These are phyloP conservation scores for Chrysoporthe cubensis DNA, from an alignment of 2,329 filamentous ascomycete genomes.

Conservation along the genomic window DNA sequence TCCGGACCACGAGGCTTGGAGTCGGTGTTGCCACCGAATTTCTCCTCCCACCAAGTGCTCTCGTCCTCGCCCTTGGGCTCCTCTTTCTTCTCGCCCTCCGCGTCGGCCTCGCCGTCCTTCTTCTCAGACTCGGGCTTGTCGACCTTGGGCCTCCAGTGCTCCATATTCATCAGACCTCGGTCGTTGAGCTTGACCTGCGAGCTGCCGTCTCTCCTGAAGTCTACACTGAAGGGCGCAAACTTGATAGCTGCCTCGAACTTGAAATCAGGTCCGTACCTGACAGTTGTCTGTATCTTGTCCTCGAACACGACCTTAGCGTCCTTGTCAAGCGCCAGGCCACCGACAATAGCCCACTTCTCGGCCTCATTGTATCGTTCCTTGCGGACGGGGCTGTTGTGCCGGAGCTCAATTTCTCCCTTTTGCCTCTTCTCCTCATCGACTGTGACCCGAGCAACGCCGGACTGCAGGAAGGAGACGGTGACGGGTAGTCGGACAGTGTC, in stretches of 20 bases:
- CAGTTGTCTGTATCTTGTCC: constrained; percentile 68
- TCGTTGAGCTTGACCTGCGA: constrained; percentile 89
- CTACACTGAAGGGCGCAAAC: constrained; percentile 80
- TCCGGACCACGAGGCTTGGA: constrained; percentile 94
- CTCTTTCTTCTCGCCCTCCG: constrained; percentile 41
- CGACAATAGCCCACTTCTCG: constrained; percentile 83
- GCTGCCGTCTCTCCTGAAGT: constrained; percentile 82
- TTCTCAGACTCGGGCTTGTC: constrained; percentile 59
- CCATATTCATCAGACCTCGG: constrained; percentile 86
- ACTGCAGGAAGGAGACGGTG: constrained; percentile 85
- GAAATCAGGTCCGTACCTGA: constrained; percentile 77
- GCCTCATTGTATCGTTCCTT: constrained; percentile 97
- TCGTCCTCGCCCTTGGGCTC: constrained; percentile 66
- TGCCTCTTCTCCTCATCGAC: constrained; percentile 90
- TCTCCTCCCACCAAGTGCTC: constrained; percentile 97
- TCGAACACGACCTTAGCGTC: constrained; percentile 70
- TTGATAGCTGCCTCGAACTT: constrained; percentile 82
- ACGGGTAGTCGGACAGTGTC: constrained; percentile 80
- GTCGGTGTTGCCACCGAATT: constrained; percentile 93
- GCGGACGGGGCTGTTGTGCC: constrained; percentile 79
- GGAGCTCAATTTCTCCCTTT: constrained; percentile 85
- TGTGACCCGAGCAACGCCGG: constrained; percentile 82
- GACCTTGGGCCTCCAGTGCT: constrained; percentile 91
- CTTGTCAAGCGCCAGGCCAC: constrained; percentile 74
- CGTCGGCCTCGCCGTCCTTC: constrained; percentile 42